Base-by-base conservation (phyloP, 257 asterid genomes). In the Cruciata laevipes region DNA sequence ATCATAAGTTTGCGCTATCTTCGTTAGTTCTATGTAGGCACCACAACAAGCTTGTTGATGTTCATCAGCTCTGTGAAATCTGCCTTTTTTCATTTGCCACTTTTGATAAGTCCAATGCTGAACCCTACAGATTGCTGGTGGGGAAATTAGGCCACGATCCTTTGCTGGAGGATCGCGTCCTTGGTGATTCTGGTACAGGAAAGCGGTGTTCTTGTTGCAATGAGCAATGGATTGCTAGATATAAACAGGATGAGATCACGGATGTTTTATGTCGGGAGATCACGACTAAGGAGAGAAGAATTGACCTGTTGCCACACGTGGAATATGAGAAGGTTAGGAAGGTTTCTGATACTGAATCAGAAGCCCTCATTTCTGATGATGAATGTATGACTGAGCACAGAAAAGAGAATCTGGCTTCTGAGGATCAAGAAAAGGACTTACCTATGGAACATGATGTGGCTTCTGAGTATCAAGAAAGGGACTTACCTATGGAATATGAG, bases 1-100 rank as follows among this genome's bases (percentile, higher is more conserved):
- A 70, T 21, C 97, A 90, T 84, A 90, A 88, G 82, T 60, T 73
- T 7, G 76, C 80, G 56, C 71, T 88, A 55, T 83, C 96, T 20
- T 84, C 95, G 4, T 69, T 83, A 71, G 80, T 83, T 65, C 79
- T 70, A 58, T 86, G 90, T 76, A 83, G 68, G 72, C 75, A 70
- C 68, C 95, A 86, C 63, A 51, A 74, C 60, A 87, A 76, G 65
- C 87, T 84, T 38, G 88, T 77, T 61, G 86, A 89, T 80, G 85
- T 78, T 72, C 94, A 73, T 57, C 80, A 74, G 52, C 76, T 78
- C 24, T 84, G 93, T 53, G 90, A 88, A 53, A 83, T 47, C 71
- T 86, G 96, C 74, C 80, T 83, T 62, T 83, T 71, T 75, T 82
- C 95, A 9, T 85, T 80, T 53, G 83, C 81, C 63, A 65, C 82